phyloP scores from a whole-genome alignment of 2,329 filamentous ascomycete species.

The Pseudohalonectria lignicola region DNA sequence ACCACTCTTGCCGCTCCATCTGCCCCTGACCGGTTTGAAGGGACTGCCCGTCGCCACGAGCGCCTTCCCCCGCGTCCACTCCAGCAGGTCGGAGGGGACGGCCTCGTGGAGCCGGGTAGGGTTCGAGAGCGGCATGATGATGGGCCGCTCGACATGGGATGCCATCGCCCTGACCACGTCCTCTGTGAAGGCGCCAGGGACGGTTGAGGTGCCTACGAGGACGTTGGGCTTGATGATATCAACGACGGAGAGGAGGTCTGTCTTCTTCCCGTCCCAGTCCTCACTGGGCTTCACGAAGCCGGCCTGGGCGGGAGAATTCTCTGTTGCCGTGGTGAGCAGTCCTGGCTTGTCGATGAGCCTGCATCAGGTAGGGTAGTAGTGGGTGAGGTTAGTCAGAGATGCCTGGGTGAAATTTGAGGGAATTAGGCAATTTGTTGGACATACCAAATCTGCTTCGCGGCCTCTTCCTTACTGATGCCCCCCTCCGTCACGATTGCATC shows the following conservation, averaged over 20 bases:
- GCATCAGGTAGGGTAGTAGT: neutral
- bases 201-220: constrained; percentile 74
- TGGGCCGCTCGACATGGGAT: constrained; percentile 58
- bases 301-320: constrained; percentile 54
- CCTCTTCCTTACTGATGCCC: constrained; percentile 59
- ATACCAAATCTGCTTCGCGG: constrained; percentile 68
- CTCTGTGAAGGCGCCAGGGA: constrained; percentile 64
- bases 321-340: constrained; percentile 49
- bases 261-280: constrained; percentile 50
- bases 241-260: constrained; percentile 55
- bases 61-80: constrained; percentile 69
- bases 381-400: constrained; percentile 2
- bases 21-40: constrained; percentile 59
- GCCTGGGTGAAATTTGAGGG: neutral
- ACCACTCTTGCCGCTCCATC: no score
- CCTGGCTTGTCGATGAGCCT: constrained; percentile 78
- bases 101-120: constrained; percentile 79
- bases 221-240: constrained; percentile 66
- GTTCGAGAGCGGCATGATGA: constrained; percentile 74
- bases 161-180: constrained; percentile 68
- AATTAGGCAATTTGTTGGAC: constrained; percentile 4
- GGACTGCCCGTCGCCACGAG: constrained; percentile 78
- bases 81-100: constrained; percentile 60
- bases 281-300: constrained; percentile 55
- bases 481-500: constrained; percentile 66